Evolutionary conservation across 768 basidiomycete species (phyloP).

Genomic region (Mycena albidolilacea): DNA sequence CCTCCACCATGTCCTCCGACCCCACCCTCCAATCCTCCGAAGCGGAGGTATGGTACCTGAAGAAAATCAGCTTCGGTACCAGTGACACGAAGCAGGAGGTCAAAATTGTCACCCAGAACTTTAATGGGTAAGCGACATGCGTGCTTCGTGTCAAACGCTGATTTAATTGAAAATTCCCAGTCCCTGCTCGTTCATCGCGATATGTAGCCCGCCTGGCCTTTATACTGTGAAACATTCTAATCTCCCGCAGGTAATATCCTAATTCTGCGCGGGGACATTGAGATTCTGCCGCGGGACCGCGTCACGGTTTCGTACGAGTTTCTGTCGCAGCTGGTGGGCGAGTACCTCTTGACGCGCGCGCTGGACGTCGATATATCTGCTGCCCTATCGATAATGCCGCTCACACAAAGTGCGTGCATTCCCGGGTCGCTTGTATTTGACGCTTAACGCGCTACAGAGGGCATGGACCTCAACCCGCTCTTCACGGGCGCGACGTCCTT

Average conservation of each 20-base stretch:
- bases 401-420: slow-evolving; percentile 76
- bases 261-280: slow-evolving; percentile 86
- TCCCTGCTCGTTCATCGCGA: slow-evolving; percentile 93
- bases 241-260: slow-evolving; percentile 82
- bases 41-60: slow-evolving; percentile 85
- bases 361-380: slow-evolving; percentile 77
- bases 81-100: slow-evolving; percentile 48
- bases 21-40: slow-evolving; percentile 47
- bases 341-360: slow-evolving; percentile 77
- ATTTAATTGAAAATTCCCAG: slow-evolving; percentile 51
- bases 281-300: slow-evolving; percentile 77
- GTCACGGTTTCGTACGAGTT: slow-evolving; percentile 86
- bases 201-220: slow-evolving; percentile 66
- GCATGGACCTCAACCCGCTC: slow-evolving; percentile 90
- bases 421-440: neutral
- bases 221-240: slow-evolving; percentile 20
- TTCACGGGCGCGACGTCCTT: slow-evolving; percentile 83
- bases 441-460: slow-evolving; percentile 62
- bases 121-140: slow-evolving; percentile 74
- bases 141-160: slow-evolving; percentile 5
- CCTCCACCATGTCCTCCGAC: slow-evolving; percentile 19
- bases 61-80: slow-evolving; percentile 69
- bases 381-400: slow-evolving; percentile 82
- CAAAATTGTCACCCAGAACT: slow-evolving; percentile 87
- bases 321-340: slow-evolving; percentile 86